Evolutionary conservation across 2,329 filamentous ascomycete species (phyloP).

Genomic region (Juglanconis oblonga): DNA sequence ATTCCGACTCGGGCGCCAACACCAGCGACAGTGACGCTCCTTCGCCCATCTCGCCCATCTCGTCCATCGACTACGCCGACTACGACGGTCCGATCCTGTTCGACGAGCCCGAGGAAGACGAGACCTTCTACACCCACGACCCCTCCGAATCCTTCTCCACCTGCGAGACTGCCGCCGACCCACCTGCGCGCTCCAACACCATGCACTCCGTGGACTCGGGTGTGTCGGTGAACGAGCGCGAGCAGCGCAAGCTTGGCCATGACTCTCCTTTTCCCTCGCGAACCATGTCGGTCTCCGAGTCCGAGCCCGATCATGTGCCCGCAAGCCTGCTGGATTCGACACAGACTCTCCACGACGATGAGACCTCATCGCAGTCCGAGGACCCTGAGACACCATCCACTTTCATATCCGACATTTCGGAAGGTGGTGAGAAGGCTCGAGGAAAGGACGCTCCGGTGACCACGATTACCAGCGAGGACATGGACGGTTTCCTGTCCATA

Average conservation of each 20-base stretch:
- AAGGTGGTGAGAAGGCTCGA: conserved; percentile 31
- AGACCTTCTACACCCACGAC: conserved; percentile 36
- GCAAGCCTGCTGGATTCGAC: conserved; percentile 29
- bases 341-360: conserved; percentile 34
- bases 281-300: conserved; percentile 51
- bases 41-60: not conserved
- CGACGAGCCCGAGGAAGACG: conserved; percentile 38
- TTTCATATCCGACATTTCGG: conserved; percentile 44
- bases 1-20: conserved; percentile 32
- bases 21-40: conserved; percentile 35
- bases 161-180: conserved; percentile 26
- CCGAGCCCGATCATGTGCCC: conserved; percentile 40
- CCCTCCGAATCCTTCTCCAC: conserved; percentile 29
- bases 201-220: conserved; percentile 43
- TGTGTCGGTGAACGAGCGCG: conserved; percentile 33
- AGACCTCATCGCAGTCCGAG: conserved; percentile 42
- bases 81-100: conserved; percentile 37
- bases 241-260: conserved; percentile 32
- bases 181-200: conserved; percentile 51
- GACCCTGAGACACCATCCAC: conserved; percentile 42
- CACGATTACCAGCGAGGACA: conserved; percentile 27
- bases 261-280: conserved; percentile 40
- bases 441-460: conserved; percentile 24
- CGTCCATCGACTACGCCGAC: conserved; percentile 18
- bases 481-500: conserved; percentile 32